A percentile compares a stretch with the other conserved stretches of the same genome.
phyloP scores from a whole-genome alignment of 2,329 filamentous ascomycete species.

The Aspergillus ochraceoroseus region DNA sequence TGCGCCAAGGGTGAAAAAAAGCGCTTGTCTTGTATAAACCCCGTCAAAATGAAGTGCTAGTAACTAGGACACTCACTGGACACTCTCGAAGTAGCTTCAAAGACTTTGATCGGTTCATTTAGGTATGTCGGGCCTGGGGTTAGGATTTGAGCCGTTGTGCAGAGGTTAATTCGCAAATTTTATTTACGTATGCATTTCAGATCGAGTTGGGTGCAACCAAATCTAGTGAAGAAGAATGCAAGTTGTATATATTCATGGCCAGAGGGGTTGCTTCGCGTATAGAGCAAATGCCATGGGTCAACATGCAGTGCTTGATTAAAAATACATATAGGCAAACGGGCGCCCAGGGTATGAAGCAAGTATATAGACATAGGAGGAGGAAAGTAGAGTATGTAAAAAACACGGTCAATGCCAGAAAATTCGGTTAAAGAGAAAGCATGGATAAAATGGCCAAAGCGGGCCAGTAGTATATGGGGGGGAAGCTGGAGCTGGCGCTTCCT shows the following conservation, averaged over 20 bases:
- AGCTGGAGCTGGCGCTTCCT: conserved; percentile 7
- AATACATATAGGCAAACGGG: conserved; percentile 7
- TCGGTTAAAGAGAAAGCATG: conserved; percentile 15
- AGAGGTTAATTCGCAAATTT: too few species aligned
- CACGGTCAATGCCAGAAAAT: not conserved
- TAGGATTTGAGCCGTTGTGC: too few species aligned
- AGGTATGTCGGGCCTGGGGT: too few species aligned
- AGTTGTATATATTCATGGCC: not conserved
- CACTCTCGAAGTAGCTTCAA: conserved; percentile 49
- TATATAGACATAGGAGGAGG: conserved; percentile 4
- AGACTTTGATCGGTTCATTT: conserved; percentile 48
- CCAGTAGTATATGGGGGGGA: conserved; percentile 14
- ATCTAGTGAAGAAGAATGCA: too few species aligned
- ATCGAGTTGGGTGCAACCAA: too few species aligned
- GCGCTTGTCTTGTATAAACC: too few species aligned
- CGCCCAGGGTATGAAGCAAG: not conserved
- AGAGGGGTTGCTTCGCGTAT: not conserved
- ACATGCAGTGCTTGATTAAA: conserved; percentile 12
- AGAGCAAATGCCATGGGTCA: conserved; percentile 8
- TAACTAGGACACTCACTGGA: too few species aligned
- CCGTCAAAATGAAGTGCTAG: too few species aligned
- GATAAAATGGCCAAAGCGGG: conserved; percentile 17
- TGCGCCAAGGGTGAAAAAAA: too few species aligned
- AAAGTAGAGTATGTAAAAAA: conserved; percentile 5
- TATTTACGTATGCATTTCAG: too few species aligned